Evolutionary conservation across 1,284 basidiomycete genomes (phyloP), one percentile per base, ranked within the genome.

Genomic region (Coniferiporia weirii): DNA sequence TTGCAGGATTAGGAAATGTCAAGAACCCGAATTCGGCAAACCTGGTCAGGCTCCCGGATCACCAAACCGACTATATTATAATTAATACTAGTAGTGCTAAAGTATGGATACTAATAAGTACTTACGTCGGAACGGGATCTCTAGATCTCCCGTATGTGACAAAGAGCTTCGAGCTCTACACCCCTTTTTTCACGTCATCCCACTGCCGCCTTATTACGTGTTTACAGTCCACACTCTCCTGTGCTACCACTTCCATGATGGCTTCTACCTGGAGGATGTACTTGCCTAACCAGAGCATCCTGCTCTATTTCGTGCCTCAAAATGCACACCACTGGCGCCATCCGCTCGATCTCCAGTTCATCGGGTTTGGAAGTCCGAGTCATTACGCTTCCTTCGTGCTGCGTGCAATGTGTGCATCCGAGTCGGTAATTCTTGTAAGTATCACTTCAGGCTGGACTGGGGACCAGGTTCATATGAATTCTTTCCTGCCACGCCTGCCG

Each of bases 201-300:
- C 27, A 34, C 9, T 48, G 54, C 35, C n/a, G 54, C 46, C 32
- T 35, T 56, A 48, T 56, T 56, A 56, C 54, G 54, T 56, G 46
- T 56, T 36, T 17, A 19, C 3, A 7, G 32, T 36, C 40, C 12
- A 54, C 17, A 32, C 27, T 27, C 27, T 27, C 27, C 44, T 46
- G 34, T 20, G 32, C 32, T 15, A 19, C 22, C 32, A 6, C 44
- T 48, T 56, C 32, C 36, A 20, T 56, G 44, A 34, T 36, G 34
- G 17, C 19, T 27, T 27, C 27, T 27, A 27, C 27, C n/a, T n/a
- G n/a, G n/a, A n/a, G n/a, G n/a, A n/a, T n/a, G n/a, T n/a, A n/a
- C 27, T 27, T 27, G 27, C 27, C 27, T 27, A 27, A 27, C 27
- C 27, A 27, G 27, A 27, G 27, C 27, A 27, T 27, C 27, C 27